These are phyloP conservation scores for Bacterosira constricta DNA, from an alignment of 108 stramenopile genomes.

Conservation along the genomic window DNA sequence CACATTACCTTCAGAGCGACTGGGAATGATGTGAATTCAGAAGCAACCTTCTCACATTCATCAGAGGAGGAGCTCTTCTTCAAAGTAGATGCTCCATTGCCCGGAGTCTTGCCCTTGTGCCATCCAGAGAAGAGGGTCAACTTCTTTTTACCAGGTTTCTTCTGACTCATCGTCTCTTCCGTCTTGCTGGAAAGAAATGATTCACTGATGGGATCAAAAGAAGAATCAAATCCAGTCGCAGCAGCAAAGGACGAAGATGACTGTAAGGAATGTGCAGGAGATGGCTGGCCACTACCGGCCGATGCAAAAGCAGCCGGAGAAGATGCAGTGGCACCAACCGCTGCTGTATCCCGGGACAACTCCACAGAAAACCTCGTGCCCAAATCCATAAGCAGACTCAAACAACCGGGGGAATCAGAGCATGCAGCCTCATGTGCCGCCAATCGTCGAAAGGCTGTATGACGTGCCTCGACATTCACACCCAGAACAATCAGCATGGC, in stretches of 20 bases:
- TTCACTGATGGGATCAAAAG: not conserved
- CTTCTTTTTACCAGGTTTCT: constrained; percentile 37
- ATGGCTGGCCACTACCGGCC: not conserved
- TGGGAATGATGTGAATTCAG: constrained; percentile 24
- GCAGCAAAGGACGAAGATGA: not conserved
- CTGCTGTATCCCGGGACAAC: not conserved
- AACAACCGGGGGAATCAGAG: constrained; percentile 73
- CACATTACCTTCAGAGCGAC: constrained; percentile 40
- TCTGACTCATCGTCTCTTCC: not conserved
- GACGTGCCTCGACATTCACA: constrained; percentile 66
- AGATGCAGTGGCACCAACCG: constrained; percentile 21
- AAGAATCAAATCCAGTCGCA: not conserved
- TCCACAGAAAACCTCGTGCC: constrained; percentile 46
- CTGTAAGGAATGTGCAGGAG: not conserved
- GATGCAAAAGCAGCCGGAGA: constrained; percentile 24
- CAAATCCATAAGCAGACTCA: constrained; percentile 72
- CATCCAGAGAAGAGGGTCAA: constrained; percentile 38
- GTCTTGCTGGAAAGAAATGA: not conserved
- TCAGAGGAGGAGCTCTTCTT: constrained; percentile 4
- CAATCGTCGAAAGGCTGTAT: constrained; percentile 84
- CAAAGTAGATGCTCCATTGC: not conserved
- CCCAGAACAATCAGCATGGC: constrained; percentile 80
- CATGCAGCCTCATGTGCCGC: constrained; percentile 87
- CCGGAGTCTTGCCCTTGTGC: constrained; percentile 15
- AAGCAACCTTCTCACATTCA: not conserved